A percentile compares a stretch with the other conserved stretches of the same genome.
Evolutionary conservation across 2,329 filamentous ascomycete species (phyloP).

Genomic region (Verticillium longisporum): DNA sequence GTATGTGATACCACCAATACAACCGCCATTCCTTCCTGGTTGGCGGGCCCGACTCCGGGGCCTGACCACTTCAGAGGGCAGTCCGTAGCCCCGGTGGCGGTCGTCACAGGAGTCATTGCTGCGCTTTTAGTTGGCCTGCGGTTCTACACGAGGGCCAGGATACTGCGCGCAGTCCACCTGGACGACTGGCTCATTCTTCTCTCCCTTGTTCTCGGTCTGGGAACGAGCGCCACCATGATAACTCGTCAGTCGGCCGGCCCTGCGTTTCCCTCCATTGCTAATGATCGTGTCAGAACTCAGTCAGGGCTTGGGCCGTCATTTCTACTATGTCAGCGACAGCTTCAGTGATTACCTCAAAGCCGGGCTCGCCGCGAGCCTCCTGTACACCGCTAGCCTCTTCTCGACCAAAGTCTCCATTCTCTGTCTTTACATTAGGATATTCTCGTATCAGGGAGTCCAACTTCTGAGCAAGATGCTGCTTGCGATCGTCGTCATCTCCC

Average conservation of each 20-base stretch:
- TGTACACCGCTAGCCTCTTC: slow-evolving; percentile 12
- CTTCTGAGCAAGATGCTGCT: slow-evolving; percentile 16
- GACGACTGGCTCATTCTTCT: slow-evolving; percentile 27
- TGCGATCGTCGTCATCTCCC: slow-evolving; percentile 10
- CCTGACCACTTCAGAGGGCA: slow-evolving; percentile 9
- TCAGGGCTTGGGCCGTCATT: slow-evolving; percentile 7
- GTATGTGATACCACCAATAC: not conserved
- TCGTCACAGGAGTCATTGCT: slow-evolving; percentile 15
- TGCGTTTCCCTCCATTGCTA: not conserved
- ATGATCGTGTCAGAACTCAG: slow-evolving; percentile 5
- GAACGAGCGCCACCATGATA: slow-evolving; percentile 9
- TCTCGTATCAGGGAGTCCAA: slow-evolving; percentile 14
- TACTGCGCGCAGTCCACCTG: slow-evolving; percentile 23
- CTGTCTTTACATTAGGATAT: slow-evolving; percentile 15
- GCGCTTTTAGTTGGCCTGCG: slow-evolving; percentile 21
- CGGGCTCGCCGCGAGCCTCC: slow-evolving; percentile 8
- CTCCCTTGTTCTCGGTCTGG: slow-evolving; percentile 17
- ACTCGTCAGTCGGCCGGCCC: slow-evolving; percentile 1
- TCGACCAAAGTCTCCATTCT: slow-evolving; percentile 16
- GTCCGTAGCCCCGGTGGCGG: slow-evolving; percentile 11
- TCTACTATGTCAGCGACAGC: slow-evolving; percentile 1
- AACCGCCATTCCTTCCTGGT: not conserved
- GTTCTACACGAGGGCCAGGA: slow-evolving; percentile 23
- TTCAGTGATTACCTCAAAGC: slow-evolving; percentile 6
- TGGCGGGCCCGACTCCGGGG: not conserved